Conservation (phyloP, 1,139 yeast species). For the Candida dubliniensis region DNA sequence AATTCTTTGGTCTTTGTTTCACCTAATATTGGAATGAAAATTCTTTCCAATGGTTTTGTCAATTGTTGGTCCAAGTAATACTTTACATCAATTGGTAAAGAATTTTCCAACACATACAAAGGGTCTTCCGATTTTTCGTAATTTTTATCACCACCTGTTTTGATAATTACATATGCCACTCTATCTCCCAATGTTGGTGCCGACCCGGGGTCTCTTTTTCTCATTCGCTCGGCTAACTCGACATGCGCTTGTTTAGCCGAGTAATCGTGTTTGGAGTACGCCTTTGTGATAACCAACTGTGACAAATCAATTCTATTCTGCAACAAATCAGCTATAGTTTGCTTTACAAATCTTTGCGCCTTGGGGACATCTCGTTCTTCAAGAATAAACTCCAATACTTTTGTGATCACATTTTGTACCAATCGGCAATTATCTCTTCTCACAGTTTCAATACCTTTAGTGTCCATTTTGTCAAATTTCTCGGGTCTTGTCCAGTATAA, state of each 20-base stretch:
- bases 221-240: slow-evolving; percentile 93
- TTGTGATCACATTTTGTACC: slow-evolving; percentile 92
- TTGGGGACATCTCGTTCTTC: slow-evolving; percentile 88
- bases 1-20: slow-evolving; percentile 78
- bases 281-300: slow-evolving; percentile 90
- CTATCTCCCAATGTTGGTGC: slow-evolving; percentile 98
- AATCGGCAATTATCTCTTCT: slow-evolving; percentile 95
- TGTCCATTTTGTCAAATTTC: slow-evolving; percentile 94
- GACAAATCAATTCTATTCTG: slow-evolving; percentile 93
- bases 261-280: slow-evolving; percentile 84
- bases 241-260: slow-evolving; percentile 97
- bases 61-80: slow-evolving; percentile 93
- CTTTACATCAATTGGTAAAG: slow-evolving; percentile 90
- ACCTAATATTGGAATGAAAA: slow-evolving; percentile 93
- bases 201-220: slow-evolving; percentile 93
- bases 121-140: slow-evolving; percentile 98
- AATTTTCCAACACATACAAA: slow-evolving; percentile 84
- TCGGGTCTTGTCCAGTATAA: slow-evolving; percentile 91
- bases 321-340: slow-evolving; percentile 83
- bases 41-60: slow-evolving; percentile 88
- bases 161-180: slow-evolving; percentile 94
- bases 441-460: slow-evolving; percentile 97
- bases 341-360: slow-evolving; percentile 83
- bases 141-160: slow-evolving; percentile 79
- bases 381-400: slow-evolving; percentile 79